Evolutionary conservation across 257 asterid species (phyloP), one percentile per base, ranked within the genome.

Genomic region (Mitragyna speciosa): DNA sequence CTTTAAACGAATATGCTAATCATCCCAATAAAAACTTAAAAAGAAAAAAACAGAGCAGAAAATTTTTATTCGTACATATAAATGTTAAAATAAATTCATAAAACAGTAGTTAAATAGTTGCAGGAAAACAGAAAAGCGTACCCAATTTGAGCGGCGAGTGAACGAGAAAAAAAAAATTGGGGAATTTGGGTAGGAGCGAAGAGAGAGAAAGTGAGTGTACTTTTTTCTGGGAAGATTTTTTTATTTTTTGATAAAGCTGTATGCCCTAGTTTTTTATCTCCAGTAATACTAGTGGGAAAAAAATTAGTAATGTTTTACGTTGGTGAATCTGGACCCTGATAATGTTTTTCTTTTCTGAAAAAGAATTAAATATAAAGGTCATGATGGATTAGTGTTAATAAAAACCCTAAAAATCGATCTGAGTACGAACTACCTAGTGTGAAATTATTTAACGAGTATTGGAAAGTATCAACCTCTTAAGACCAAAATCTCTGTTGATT

Each of bases 241-340:
- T 3, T n/a, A 12, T 16, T 51, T 70, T 26, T 17, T 45, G 63
- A 48, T 26, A 51, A 28, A 48, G 24, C 59, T n/a, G 15, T 48
- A 41, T 47, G 76, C 76, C 76, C 76, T 72, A 72, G 43, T 26
- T 16, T 10, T 61, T n/a, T 61, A 36, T 36, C 39, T 5, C 65
- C 30, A 20, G 26, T 58, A 4, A 58, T 3, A 5, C 6, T 54
- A 22, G 59, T 17, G 20, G 7, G 16, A 5, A 36, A 36, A 36
- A 36, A n/a, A n/a, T n/a, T 36, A 4, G 39, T 2, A 36, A 36
- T 4, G 39, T 1, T 2, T 36, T 36, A 36, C 39, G 39, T 36
- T 1, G 39, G 39, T 36, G 39, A 36, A 36, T 36, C 39, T 36
- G 39, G 3, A 36, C 39, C 39, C 3, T 36, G 39, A 36, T 36